phyloP scores from a whole-genome alignment of 2,329 filamentous ascomycete genomes.

The Gaeumannomyces tritici region DNA sequence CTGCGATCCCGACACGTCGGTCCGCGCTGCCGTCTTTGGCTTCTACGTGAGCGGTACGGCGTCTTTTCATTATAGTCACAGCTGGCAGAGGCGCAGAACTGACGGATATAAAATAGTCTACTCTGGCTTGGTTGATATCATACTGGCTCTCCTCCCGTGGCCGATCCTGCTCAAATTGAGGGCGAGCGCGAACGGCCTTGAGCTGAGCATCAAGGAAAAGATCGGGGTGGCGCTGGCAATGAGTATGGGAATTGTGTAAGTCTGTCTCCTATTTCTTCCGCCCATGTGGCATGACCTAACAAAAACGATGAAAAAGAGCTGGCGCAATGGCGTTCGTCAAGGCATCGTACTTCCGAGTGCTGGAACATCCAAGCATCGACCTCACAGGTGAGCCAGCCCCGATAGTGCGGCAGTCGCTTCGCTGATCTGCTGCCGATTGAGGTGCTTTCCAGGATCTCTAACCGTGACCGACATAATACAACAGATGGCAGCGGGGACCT shows the following conservation, averaged over 20 bases:
- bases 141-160: slow-evolving; percentile 27
- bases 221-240: slow-evolving; percentile 23
- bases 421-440: not conserved
- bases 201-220: slow-evolving; percentile 26
- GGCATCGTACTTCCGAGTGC: not conserved
- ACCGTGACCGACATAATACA: slow-evolving; percentile 1
- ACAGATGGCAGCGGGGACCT: slow-evolving; percentile 12
- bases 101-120: slow-evolving; percentile 9
- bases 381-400: not conserved
- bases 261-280: not conserved
- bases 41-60: not conserved
- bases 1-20: not conserved
- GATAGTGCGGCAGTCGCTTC: not conserved
- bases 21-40: not conserved
- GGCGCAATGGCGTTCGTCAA: slow-evolving; percentile 15
- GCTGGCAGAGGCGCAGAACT: not conserved
- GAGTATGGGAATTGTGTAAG: slow-evolving; percentile 17
- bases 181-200: slow-evolving; percentile 14
- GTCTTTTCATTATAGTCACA: no score
- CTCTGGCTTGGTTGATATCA: slow-evolving; percentile 23
- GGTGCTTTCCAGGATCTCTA: not conserved
- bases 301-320: slow-evolving; percentile 4
- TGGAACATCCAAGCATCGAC: not conserved
- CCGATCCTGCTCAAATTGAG: slow-evolving; percentile 15
- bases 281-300: no score